Base-by-base conservation (phyloP, 2,329 filamentous ascomycete genomes). In the Tricladium varicosporioides region DNA sequence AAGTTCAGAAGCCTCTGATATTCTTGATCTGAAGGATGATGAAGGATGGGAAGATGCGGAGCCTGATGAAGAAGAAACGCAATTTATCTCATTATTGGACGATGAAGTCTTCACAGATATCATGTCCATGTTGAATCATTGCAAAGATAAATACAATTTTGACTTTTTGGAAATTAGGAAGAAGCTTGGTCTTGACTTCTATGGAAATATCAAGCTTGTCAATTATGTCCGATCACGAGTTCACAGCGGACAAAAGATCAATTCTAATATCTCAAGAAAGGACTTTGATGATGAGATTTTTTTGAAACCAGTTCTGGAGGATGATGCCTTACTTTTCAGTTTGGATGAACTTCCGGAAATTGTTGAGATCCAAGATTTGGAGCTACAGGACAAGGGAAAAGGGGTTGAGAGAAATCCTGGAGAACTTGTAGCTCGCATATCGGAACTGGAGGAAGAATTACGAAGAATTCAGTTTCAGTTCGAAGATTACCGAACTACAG, bases 321-420 rank as follows among this genome's bases (percentile, higher is more conserved):
- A 97, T 64, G 94, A 99, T 71, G 89, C 92, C 3, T 77, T 97
- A 53, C 83, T 99, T 32, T 92, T 95, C 70, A 89, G 84, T 55
- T 78, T 99, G 16, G 93, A 96, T 62, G 94, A 97, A 60, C 77
- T 96, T 15, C 78, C 80, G 32, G 77, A 81, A 31, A 66, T 72
- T 31, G 67, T 66, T 40, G 62, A 72, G 16, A 67, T 69, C 53
- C 68, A 75, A 51, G 69, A 71, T 45, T 51, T 57, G 46, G 65
- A 54, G 14, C 63, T 27, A 14, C 51, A 51, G 42, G 63, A 64
- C 48, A 74, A 70, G 50, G 64, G 63, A 13, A 64, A 65, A 33
- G 60, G 56, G 8, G 57, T 58, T 14, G 57, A 58, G 11, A 51
- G 22, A 40, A 54, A 62, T 50, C 55, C 65, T 18, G 63, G 58